Evolutionary conservation across 2,329 filamentous ascomycete species (phyloP).

Genomic region (Setomelanomma holmii): DNA sequence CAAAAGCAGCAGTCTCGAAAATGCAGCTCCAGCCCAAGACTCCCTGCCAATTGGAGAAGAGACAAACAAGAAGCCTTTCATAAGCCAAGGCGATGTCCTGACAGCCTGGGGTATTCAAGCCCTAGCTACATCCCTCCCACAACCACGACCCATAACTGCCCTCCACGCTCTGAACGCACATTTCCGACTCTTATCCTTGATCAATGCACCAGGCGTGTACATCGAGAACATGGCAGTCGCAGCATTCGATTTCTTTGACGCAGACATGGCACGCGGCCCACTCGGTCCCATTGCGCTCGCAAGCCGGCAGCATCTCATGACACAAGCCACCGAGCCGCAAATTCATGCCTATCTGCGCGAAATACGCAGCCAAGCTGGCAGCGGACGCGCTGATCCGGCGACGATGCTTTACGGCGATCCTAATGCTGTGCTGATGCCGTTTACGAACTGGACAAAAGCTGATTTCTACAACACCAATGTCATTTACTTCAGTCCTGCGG

Average conservation of each 20-base stretch:
- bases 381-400: conserved; percentile 17
- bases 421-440: conserved; percentile 15
- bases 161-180: conserved; percentile 53
- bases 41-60: conserved; percentile 25
- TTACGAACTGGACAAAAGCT: conserved; percentile 23
- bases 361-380: conserved; percentile 9
- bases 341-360: conserved; percentile 27
- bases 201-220: conserved; percentile 26
- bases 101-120: conserved; percentile 31
- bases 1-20: conserved; percentile 20
- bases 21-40: conserved; percentile 37
- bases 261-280: conserved; percentile 14
- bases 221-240: conserved; percentile 20
- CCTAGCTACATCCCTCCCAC: conserved; percentile 30
- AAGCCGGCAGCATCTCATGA: conserved; percentile 18
- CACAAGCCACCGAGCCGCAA: conserved; percentile 26
- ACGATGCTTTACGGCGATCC: conserved; percentile 17
- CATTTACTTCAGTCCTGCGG: conserved; percentile 28
- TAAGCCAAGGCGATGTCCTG: conserved; percentile 36
- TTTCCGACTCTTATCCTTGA: conserved; percentile 31
- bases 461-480: conserved; percentile 7
- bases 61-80: conserved; percentile 11
- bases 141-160: conserved; percentile 44
- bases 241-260: conserved; percentile 16
- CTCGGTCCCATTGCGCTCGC: conserved; percentile 21